Base-by-base conservation (phyloP, 371 early-diverging fungal genomes). In the Entomophthora muscae region DNA sequence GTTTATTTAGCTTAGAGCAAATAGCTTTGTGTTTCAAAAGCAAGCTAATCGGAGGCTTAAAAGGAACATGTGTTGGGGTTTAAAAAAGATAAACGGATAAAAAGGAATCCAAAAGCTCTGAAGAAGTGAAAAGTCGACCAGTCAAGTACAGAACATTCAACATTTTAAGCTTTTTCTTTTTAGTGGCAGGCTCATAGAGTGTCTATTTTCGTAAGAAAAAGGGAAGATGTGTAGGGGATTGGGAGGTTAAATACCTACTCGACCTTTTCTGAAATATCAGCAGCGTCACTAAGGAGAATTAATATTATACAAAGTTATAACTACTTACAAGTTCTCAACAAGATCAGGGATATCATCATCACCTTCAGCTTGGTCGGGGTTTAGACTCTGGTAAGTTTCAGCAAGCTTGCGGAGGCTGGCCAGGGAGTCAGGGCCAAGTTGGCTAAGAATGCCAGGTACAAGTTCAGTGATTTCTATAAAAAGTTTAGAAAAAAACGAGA, bases 401-500 rank as follows among this genome's bases (percentile, higher is more conserved):
- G 93, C 89, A 53, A 93, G 77, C 76, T 84, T 86, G 70, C 90
- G 85, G 70, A 96, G 85, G 71, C 79, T 81, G 71, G 83, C 83
- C 70, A 95, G 80, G 52, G 93, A 90, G 72, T 93, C 94, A 64
- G 94, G 90, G 66, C 95, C 97, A 67, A 98, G 79, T 77, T 95
- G 96, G 81, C 79, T 84, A 72, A 98, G 78, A 79, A 98, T 94
- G 58, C 84, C 88, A 67, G 96, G 95, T 67, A 95, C 82, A 63
- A 90, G 84, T 73, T 90, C 90, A 64, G 86, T 85, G 71, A 92
- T 76, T 74, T 91, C 90, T 86, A 94, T 23, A 21, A 24, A 61
- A 30, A 17, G 13, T 22, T 61, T 51, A 32, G 21, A 22, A 42
- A 2, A 32, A 22, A 12, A 29, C 23, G 28, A 26, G 0, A n/a